Base-by-base conservation (phyloP, 176 grass and related monocot genomes). In the Raddia guianensis region DNA sequence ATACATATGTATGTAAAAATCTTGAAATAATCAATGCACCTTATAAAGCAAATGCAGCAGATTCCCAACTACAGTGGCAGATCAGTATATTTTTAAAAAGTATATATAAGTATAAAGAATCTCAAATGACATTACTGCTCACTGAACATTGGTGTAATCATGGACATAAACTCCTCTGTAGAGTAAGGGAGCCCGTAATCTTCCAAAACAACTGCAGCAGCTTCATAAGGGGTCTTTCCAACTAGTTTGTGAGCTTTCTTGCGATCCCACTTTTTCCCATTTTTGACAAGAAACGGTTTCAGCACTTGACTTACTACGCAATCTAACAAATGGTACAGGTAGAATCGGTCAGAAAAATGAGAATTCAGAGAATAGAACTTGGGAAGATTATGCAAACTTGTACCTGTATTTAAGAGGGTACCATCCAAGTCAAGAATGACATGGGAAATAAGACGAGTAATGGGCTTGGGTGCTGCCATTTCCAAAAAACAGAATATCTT, bases 371-470 rank as follows among this genome's bases (percentile, higher is more conserved):
- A 27, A 27, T 27, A 27, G 27, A 27, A 27, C 27, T 27, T 27
- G 27, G 27, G 27, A 27, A 27, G 27, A 27, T 27, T 27, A 62
- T 2, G 44, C 8, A 61, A 40, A 50, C 8, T 68, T 40, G 60
- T 72, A 95, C 96, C 96, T 91, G 92, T 98, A 68, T 98, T 98
- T 75, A 95, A 73, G 75, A 98, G 92, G 59, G 96, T 98, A 64
- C 92, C 96, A 75, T 98, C 96, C 86, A 98, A 84, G 81, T 95
- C 96, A 57, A 98, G 88, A 83, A 98, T 95, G 68, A 98, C 96
- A 86, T 93, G 86, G 12, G 92, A 91, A 87, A 91, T 69, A 57
- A 91, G 60, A 51, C 80, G 74, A 58, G 68, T n/a, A 54, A 84
- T 53, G 9, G 82, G 73, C 75, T 85, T 91, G 6, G 90, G 63